Percentiles rank a stretch among this genome's conserved stretches.
phyloP scores from a whole-genome alignment of 139 green algal species.

The Closterium sp. region DNA sequence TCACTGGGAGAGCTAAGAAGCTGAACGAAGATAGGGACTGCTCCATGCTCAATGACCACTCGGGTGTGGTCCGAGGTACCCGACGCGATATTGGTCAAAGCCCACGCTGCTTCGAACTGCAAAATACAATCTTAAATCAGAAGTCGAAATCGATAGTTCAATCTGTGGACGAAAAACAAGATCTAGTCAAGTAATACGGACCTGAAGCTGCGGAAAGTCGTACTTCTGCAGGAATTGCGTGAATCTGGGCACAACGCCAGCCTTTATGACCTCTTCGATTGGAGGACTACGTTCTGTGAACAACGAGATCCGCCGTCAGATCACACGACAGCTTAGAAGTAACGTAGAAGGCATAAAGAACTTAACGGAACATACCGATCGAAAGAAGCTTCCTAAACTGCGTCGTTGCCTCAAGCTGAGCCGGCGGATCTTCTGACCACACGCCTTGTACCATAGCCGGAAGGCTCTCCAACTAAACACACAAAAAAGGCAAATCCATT shows the following conservation, averaged over 20 bases:
- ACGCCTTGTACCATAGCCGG: constrained; percentile 92
- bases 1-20: constrained; percentile 86
- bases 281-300: constrained; percentile 90
- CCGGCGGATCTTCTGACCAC: constrained; percentile 69
- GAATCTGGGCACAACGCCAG: constrained; percentile 92
- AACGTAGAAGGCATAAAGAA: neutral
- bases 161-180: neutral
- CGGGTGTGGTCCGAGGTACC: constrained; percentile 95
- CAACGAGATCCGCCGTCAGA: neutral
- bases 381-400: constrained; percentile 98
- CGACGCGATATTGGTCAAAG: constrained; percentile 97
- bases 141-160: too few relatives aligned
- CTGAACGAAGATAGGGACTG: constrained; percentile 97
- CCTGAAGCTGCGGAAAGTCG: constrained; percentile 78
- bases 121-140: too few relatives aligned
- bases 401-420: constrained; percentile 93
- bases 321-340: neutral
- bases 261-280: constrained; percentile 98
- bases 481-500: too few relatives aligned
- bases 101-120: constrained; percentile 97
- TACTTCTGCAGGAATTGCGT: constrained; percentile 90
- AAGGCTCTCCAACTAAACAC: constrained; percentile 78
- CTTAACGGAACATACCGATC: constrained; percentile 61
- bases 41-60: constrained; percentile 93
- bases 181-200: constrained; percentile 7